Conservation (phyloP, 345 rosid genomes). For the Microthlaspi erraticum region DNA sequence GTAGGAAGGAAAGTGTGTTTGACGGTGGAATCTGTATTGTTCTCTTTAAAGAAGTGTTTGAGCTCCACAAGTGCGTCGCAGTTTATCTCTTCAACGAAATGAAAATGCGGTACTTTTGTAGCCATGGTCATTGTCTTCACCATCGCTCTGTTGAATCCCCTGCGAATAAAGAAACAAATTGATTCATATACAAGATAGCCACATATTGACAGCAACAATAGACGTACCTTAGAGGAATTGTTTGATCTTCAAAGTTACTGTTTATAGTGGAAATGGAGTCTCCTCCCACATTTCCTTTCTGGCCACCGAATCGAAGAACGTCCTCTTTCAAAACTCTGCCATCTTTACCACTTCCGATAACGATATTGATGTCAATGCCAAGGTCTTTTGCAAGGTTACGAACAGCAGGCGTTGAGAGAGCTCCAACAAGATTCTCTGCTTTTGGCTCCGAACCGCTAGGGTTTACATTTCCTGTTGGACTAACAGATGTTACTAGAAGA, state of each 20-base stretch:
- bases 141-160: constrained; percentile 92
- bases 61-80: constrained; percentile 83
- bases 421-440: constrained; percentile 50
- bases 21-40: constrained; percentile 64
- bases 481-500: constrained; percentile 37
- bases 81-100: constrained; percentile 89
- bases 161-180: constrained; percentile 38
- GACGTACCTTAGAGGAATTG: constrained; percentile 69
- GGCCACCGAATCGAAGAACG: constrained; percentile 56
- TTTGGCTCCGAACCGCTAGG: constrained; percentile 38
- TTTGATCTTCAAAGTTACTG: constrained; percentile 55
- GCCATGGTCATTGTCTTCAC: constrained; percentile 95
- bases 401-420: constrained; percentile 77
- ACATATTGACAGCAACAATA: not conserved
- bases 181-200: not conserved
- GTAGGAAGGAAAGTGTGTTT: constrained; percentile 90
- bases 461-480: constrained; percentile 31
- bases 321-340: constrained; percentile 89
- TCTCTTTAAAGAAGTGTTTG: constrained; percentile 68
- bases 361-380: constrained; percentile 62
- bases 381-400: constrained; percentile 78
- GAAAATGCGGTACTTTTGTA: constrained; percentile 90
- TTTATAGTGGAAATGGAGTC: constrained; percentile 44
- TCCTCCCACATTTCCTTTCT: constrained; percentile 50
- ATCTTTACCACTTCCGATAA: constrained; percentile 72